These are phyloP conservation scores for Dryas alaskensis DNA, from an alignment of 306 rosid species.

Conservation along the genomic window DNA sequence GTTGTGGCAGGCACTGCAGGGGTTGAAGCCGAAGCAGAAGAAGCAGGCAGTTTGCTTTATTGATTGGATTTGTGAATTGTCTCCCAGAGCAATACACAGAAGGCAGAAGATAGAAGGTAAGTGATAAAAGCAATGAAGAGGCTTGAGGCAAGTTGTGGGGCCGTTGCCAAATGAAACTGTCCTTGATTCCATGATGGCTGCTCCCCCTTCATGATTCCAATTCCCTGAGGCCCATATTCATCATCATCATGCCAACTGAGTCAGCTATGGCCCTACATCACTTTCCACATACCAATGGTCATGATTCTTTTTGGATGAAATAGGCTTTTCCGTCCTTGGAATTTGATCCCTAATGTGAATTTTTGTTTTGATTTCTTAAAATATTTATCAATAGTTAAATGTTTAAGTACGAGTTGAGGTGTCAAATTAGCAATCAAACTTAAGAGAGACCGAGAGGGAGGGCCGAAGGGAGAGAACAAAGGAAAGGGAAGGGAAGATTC, in stretches of 20 bases:
- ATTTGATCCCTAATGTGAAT: no score
- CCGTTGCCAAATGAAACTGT: slow-evolving; percentile 22
- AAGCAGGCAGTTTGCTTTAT: neutral
- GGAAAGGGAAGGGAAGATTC: no score
- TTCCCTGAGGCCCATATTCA: slow-evolving; percentile 38
- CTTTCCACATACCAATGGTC: neutral
- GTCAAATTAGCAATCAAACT: no score
- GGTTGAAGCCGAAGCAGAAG: no score
- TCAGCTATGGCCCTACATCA: slow-evolving; percentile 26
- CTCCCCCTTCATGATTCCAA: slow-evolving; percentile 33
- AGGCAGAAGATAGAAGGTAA: neutral
- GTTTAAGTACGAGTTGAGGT: no score
- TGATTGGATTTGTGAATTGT: slow-evolving; percentile 28
- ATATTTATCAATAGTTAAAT: no score
- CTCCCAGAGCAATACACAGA: slow-evolving; percentile 1
- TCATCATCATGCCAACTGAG: slow-evolving; percentile 33
- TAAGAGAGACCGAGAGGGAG: no score
- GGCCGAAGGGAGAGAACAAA: no score
- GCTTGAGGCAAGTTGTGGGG: slow-evolving; percentile 20
- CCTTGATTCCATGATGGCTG: slow-evolving; percentile 35
- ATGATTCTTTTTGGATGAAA: no score
- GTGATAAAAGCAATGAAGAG: neutral
- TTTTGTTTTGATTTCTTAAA: no score
- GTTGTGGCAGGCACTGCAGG: neutral
- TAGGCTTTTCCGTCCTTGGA: no score